phyloP scores from a whole-genome alignment of 1,284 basidiomycete genomes.

The Cutaneotrichosporon arboriforme region DNA sequence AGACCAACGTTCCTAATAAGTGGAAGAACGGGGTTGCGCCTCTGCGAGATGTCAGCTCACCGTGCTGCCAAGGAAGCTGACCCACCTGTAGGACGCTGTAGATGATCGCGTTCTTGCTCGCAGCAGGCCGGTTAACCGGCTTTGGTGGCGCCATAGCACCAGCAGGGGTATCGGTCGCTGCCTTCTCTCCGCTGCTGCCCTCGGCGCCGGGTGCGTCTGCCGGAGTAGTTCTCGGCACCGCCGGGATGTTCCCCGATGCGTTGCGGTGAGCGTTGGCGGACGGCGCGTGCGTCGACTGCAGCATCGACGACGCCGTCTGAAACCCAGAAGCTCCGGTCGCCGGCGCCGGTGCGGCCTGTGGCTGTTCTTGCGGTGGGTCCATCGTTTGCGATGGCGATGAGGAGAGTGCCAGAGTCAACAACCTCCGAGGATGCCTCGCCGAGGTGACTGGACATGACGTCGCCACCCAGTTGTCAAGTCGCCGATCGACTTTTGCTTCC shows the following conservation, averaged over 20 bases:
- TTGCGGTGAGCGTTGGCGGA: conserved; percentile 19
- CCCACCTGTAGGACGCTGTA: conserved; percentile 61
- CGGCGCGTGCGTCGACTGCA: conserved; percentile 14
- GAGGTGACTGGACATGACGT: neutral
- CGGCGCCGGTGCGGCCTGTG: neutral
- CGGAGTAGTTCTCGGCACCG: conserved; percentile 3
- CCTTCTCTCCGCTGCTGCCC: neutral
- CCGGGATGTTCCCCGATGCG: conserved; percentile 19
- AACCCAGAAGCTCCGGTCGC: conserved; percentile 8
- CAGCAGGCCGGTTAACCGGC: conserved; percentile 31
- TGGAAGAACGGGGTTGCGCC: conserved; percentile 81
- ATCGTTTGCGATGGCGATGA: conserved; percentile 2
- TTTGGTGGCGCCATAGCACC: conserved; percentile 5
- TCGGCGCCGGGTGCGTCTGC: neutral
- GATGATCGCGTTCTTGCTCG: conserved; percentile 57
- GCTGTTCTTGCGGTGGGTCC: conserved; percentile 12
- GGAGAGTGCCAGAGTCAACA: neutral
- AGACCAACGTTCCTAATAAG: conserved; percentile 81
- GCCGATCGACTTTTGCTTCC: neutral
- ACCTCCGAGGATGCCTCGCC: neutral
- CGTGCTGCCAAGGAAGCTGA: conserved; percentile 3
- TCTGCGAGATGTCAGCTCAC: conserved; percentile 49
- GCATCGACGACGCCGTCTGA: conserved; percentile 21
- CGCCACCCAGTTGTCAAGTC: neutral
- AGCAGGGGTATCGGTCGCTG: neutral